These are phyloP conservation scores for Rubia tinctorum DNA, from an alignment of 305 asterid species.

Conservation along the genomic window DNA sequence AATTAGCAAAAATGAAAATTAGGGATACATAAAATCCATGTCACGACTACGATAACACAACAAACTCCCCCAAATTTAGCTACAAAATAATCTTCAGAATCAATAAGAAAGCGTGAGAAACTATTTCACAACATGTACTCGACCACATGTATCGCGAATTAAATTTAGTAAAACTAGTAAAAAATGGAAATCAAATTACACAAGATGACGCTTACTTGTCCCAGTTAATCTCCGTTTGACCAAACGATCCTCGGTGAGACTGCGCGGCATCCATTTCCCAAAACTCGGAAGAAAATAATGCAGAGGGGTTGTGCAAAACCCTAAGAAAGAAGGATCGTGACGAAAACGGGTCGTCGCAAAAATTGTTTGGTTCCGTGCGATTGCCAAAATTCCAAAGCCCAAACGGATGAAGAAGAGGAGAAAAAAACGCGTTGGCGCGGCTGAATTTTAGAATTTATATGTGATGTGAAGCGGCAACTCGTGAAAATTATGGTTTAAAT, in stretches of 20 bases:
- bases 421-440: neutral
- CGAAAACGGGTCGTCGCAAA: neutral
- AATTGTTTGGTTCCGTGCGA: neutral
- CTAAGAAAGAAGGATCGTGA: neutral
- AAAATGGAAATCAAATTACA: neutral
- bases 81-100: neutral
- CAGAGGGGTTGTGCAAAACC: neutral
- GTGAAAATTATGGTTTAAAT: neutral
- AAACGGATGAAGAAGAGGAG: neutral
- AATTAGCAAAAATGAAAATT: neutral
- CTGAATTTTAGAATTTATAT: neutral
- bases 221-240: constrained; percentile 14
- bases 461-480: neutral
- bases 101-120: neutral
- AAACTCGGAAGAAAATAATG: neutral
- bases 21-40: neutral
- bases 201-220: constrained; percentile 6
- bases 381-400: neutral
- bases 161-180: neutral
- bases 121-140: neutral
- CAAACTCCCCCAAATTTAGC: neutral
- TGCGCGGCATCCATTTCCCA: constrained; percentile 5
- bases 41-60: neutral
- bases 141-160: neutral
- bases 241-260: constrained; percentile 8